Evolutionary conservation across 1,139 yeast species (phyloP).

Genomic region (Zygosaccharomyces sapae): DNA sequence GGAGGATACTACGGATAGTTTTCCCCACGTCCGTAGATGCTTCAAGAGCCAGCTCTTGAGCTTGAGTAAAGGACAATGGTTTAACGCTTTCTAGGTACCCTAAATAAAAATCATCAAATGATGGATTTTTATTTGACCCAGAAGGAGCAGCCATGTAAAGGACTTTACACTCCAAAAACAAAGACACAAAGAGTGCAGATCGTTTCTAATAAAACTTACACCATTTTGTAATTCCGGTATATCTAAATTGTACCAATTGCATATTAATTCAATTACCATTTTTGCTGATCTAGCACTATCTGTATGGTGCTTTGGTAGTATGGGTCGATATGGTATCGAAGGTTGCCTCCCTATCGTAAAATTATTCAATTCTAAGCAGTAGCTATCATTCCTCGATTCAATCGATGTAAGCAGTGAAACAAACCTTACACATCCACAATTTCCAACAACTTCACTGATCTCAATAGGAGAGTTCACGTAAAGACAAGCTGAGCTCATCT

Average conservation of each 20-base stretch:
- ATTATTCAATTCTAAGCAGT: conserved; percentile 19
- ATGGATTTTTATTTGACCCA: not conserved
- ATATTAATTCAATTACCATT: conserved; percentile 22
- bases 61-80: conserved; percentile 11
- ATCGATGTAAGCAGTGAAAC: conserved; percentile 23
- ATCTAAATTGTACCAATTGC: conserved; percentile 20
- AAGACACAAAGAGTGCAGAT: conserved; percentile 18
- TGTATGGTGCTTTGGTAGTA: conserved; percentile 14
- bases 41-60: conserved; percentile 7
- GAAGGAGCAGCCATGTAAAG: conserved; percentile 11
- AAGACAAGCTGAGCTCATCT: not conserved
- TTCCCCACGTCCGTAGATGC: conserved; percentile 4
- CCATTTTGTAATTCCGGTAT: conserved; percentile 13
- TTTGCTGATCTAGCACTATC: conserved; percentile 17
- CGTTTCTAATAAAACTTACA: conserved; percentile 12
- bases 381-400: conserved; percentile 13
- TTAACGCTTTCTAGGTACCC: conserved; percentile 13
- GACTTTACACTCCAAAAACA: conserved; percentile 23
- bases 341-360: conserved; percentile 16
- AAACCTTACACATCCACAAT: conserved; percentile 18
- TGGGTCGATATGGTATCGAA: conserved; percentile 15
- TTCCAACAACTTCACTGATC: conserved; percentile 7
- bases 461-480: conserved; percentile 7
- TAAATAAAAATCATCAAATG: conserved; percentile 7
- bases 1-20: conserved; percentile 15